Evolutionary conservation across 2,329 filamentous ascomycete species (phyloP).

Genomic region (Cryphonectria carpinicola): DNA sequence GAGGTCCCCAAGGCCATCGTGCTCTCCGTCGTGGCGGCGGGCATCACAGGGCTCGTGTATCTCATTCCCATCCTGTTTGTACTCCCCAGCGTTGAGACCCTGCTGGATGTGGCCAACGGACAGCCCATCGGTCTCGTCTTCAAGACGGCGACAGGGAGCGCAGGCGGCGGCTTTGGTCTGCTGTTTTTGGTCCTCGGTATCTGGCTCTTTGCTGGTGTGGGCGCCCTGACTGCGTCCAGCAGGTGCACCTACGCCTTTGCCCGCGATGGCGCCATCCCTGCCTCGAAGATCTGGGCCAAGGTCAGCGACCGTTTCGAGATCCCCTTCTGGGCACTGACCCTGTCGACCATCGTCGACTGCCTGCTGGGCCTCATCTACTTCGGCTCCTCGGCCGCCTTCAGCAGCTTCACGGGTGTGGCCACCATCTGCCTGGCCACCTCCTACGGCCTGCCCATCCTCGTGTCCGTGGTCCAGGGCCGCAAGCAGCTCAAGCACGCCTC

Average conservation of each 20-base stretch:
- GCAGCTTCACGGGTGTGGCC: constrained; percentile 78
- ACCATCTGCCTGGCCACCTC: constrained; percentile 78
- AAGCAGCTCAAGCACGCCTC: constrained; percentile 66
- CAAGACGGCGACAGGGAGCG: constrained; percentile 74
- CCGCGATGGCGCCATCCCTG: constrained; percentile 74
- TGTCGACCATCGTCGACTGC: constrained; percentile 71
- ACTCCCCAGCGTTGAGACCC: constrained; percentile 66
- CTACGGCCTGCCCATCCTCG: constrained; percentile 76
- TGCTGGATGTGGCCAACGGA: constrained; percentile 69
- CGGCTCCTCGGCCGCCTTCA: constrained; percentile 76
- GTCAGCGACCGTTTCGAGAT: constrained; percentile 70
- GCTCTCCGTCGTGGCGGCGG: constrained; percentile 68
- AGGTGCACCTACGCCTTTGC: constrained; percentile 79
- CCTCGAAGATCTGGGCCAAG: constrained; percentile 66
- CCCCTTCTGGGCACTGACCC: constrained; percentile 69
- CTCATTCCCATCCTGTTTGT: constrained; percentile 77
- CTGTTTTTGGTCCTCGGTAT: constrained; percentile 78
- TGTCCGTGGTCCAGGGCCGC: constrained; percentile 70
- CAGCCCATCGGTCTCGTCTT: constrained; percentile 79
- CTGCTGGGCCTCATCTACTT: constrained; percentile 80
- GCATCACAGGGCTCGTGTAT: constrained; percentile 68
- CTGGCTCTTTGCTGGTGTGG: constrained; percentile 75
- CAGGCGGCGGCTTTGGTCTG: constrained; percentile 73
- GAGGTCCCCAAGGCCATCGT: constrained; percentile 75
- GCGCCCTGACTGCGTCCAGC: constrained; percentile 73